A percentile compares a stretch with the other conserved stretches of the same genome.
phyloP scores from a whole-genome alignment of 2,329 filamentous ascomycete species.

The Paecilomyces variotii region DNA sequence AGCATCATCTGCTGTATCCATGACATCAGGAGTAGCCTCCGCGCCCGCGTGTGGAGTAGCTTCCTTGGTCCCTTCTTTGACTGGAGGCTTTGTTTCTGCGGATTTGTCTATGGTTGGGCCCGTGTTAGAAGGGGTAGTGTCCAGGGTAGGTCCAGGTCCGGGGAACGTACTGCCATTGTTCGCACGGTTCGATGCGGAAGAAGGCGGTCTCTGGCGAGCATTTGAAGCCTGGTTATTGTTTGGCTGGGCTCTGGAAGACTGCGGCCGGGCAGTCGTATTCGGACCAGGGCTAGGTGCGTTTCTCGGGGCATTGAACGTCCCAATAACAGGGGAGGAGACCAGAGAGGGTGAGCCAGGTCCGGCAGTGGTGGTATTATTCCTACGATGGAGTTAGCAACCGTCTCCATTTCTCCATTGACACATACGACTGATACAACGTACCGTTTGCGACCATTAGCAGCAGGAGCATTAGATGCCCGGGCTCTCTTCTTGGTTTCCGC shows the following conservation, averaged over 20 bases:
- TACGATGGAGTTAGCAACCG: slow-evolving; percentile 12
- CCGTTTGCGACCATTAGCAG: slow-evolving; percentile 61
- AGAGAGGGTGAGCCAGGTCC: slow-evolving; percentile 59
- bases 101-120: slow-evolving; percentile 21
- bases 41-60: slow-evolving; percentile 24
- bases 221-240: slow-evolving; percentile 59
- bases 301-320: slow-evolving; percentile 55
- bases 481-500: slow-evolving; percentile 65
- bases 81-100: slow-evolving; percentile 45
- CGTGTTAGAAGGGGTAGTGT: slow-evolving; percentile 16
- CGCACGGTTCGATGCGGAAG: slow-evolving; percentile 53
- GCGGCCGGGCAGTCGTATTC: slow-evolving; percentile 49
- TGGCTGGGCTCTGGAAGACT: slow-evolving; percentile 64
- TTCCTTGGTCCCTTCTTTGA: slow-evolving; percentile 40
- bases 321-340: slow-evolving; percentile 67
- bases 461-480: slow-evolving; percentile 62
- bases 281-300: slow-evolving; percentile 55
- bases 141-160: slow-evolving; percentile 21
- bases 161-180: slow-evolving; percentile 44
- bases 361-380: slow-evolving; percentile 41
- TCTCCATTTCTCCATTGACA: not conserved
- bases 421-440: slow-evolving; percentile 34
- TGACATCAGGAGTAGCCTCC: slow-evolving; percentile 15
- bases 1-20: slow-evolving; percentile 4
- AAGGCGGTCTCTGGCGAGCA: slow-evolving; percentile 50